Percentiles rank a stretch among this genome's conserved stretches.
Evolutionary conservation across 441 rosid species (phyloP).

Genomic region (Erodium moschatum): DNA sequence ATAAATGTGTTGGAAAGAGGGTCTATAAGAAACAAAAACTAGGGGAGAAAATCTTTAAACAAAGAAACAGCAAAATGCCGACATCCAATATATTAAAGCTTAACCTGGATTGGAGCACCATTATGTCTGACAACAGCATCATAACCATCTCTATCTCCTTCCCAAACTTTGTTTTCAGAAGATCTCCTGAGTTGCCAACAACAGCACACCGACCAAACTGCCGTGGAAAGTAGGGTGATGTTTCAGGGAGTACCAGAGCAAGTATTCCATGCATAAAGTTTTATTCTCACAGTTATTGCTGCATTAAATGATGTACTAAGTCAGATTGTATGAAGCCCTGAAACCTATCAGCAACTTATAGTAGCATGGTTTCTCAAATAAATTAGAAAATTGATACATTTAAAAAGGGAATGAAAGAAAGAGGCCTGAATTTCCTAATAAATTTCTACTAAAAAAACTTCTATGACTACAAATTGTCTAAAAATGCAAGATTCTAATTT

Average conservation of each 20-base stretch:
- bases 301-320: slow-evolving; percentile 25
- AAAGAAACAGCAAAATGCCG: slow-evolving; percentile 10
- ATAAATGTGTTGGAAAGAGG: background rate
- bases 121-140: slow-evolving; percentile 85
- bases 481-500: no score
- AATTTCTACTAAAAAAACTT: no score
- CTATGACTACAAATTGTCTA: no score
- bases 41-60: background rate
- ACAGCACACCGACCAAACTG: slow-evolving; percentile 89
- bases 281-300: slow-evolving; percentile 72
- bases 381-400: background rate
- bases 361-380: slow-evolving; percentile 11
- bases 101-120: slow-evolving; percentile 86
- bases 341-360: slow-evolving; percentile 8
- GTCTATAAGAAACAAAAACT: background rate
- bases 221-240: slow-evolving; percentile 66
- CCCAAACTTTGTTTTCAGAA: slow-evolving; percentile 75
- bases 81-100: slow-evolving; percentile 13
- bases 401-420: background rate
- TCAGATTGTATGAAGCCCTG: slow-evolving; percentile 15
- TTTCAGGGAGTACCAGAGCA: slow-evolving; percentile 67
- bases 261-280: slow-evolving; percentile 77
- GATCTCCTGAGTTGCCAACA: slow-evolving; percentile 94
- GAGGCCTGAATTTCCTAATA: background rate
- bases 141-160: slow-evolving; percentile 78